A percentile compares a stretch with the other conserved stretches of the same genome.
These are phyloP conservation scores for Saururus chinensis DNA, from an alignment of 164 flowering plant genomes.

Conservation along the genomic window DNA sequence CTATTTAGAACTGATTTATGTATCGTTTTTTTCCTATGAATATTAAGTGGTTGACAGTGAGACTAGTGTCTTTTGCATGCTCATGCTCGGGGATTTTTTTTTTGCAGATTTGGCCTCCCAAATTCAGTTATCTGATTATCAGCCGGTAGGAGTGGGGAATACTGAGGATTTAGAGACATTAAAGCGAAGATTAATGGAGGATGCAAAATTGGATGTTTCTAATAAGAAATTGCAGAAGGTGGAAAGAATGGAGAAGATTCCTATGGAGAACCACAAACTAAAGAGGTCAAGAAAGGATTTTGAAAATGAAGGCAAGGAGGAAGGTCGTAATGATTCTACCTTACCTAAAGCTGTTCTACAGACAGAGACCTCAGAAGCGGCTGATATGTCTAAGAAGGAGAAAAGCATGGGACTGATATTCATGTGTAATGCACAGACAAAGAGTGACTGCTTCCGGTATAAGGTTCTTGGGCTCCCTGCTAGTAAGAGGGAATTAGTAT, in stretches of 20 bases:
- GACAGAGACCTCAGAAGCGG: background rate
- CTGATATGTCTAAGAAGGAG: slow-evolving; percentile 10
- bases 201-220: too few species aligned
- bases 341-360: background rate
- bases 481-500: slow-evolving; percentile 34
- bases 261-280: background rate
- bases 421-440: slow-evolving; percentile 56
- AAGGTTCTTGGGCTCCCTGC: slow-evolving; percentile 49
- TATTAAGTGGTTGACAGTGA: too few species aligned
- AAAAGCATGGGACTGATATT: slow-evolving; percentile 46
- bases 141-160: too few species aligned
- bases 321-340: background rate
- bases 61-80: too few species aligned
- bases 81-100: too few species aligned
- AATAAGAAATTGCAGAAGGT: too few species aligned
- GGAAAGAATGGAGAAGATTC: background rate
- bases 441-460: slow-evolving; percentile 40
- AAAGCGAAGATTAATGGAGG: too few species aligned
- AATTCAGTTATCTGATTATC: too few species aligned
- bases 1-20: too few species aligned
- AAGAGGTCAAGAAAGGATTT: background rate
- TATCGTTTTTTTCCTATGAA: too few species aligned
- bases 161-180: too few species aligned
- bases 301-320: background rate
- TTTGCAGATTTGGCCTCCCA: too few species aligned